Evolutionary conservation across 106 monocot species (phyloP).

Genomic region (Narthecium ossifragum): DNA sequence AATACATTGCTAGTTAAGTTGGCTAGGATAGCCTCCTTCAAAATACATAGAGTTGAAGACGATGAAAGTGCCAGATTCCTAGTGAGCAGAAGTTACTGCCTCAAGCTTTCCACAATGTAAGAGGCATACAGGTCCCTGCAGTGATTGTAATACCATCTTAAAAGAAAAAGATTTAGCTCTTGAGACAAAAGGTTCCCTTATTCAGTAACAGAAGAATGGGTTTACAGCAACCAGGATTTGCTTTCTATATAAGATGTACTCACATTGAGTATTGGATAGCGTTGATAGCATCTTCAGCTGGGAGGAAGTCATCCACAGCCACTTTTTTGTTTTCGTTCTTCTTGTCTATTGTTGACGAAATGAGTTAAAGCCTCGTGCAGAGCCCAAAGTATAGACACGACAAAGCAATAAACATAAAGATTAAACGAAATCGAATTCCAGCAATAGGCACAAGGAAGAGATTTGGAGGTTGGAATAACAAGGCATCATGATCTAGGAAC

Average conservation of each 20-base stretch:
- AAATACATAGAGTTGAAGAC: too few species aligned
- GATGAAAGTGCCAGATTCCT: neutral
- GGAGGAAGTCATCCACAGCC: constrained; percentile 30
- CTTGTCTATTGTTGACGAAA: constrained; percentile 25
- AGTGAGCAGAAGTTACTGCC: constrained; percentile 13
- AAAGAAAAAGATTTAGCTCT: neutral
- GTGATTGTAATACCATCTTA: neutral
- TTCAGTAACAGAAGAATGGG: neutral
- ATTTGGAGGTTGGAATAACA: too few species aligned
- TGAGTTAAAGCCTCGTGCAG: too few species aligned
- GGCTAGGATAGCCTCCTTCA: too few species aligned
- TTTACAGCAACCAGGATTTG: neutral
- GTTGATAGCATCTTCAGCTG: constrained; percentile 14
- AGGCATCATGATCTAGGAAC: too few species aligned
- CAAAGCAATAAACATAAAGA: too few species aligned
- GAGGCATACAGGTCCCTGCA: constrained; percentile 47
- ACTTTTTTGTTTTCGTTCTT: constrained; percentile 44
- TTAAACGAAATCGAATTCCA: too few species aligned
- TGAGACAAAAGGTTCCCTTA: neutral
- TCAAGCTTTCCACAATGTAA: constrained; percentile 35
- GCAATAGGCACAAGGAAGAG: too few species aligned
- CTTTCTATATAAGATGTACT: neutral
- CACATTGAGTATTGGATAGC: constrained; percentile 34
- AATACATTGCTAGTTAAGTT: too few species aligned
- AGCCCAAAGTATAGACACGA: too few species aligned